A percentile compares a stretch with the other conserved stretches of the same genome.
Evolutionary conservation across 495 filamentous ascomycete species (phyloP).

Genomic region (Podospora appendiculata): DNA sequence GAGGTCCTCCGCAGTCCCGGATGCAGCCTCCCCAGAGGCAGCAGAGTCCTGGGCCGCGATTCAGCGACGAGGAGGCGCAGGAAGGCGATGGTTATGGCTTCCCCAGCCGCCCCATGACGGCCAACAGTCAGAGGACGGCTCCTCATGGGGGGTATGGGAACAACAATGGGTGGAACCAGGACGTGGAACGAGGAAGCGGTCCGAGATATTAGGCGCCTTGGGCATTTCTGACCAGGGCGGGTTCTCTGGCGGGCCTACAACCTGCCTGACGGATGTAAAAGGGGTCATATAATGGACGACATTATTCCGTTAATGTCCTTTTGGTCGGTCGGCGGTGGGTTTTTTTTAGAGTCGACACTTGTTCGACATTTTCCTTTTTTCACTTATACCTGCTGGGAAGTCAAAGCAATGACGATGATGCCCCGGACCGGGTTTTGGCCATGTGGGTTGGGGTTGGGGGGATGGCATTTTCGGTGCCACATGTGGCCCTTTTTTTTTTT

Average conservation of each 20-base stretch:
- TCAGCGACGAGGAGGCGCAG: neutral
- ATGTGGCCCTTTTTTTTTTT: neutral
- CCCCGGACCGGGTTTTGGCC: neutral
- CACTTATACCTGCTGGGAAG: too few species aligned
- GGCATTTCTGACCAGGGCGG: neutral
- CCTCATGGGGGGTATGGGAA: conserved; percentile 15
- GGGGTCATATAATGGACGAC: too few species aligned
- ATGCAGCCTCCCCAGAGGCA: conserved; percentile 2
- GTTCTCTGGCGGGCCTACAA: too few species aligned
- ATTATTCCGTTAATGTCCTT: too few species aligned
- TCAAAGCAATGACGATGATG: too few species aligned
- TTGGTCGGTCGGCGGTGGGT: too few species aligned
- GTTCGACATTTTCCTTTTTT: too few species aligned
- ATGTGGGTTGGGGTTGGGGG: conserved; percentile 1
- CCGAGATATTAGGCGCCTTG: conserved; percentile 6
- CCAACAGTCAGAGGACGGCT: conserved; percentile 13
- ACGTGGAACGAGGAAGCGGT: conserved; percentile 23
- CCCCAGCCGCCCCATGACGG: conserved; percentile 11
- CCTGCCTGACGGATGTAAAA: too few species aligned
- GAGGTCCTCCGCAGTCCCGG: conserved; percentile 4
- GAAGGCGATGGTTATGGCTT: conserved; percentile 6
- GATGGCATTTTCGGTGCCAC: neutral
- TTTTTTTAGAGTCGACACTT: too few species aligned
- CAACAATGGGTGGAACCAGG: conserved; percentile 24
- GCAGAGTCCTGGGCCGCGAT: neutral